A percentile compares a stretch with the other conserved stretches of the same genome.
Evolutionary conservation across 306 rosid species (phyloP).

Genomic region (Vigna mungo): DNA sequence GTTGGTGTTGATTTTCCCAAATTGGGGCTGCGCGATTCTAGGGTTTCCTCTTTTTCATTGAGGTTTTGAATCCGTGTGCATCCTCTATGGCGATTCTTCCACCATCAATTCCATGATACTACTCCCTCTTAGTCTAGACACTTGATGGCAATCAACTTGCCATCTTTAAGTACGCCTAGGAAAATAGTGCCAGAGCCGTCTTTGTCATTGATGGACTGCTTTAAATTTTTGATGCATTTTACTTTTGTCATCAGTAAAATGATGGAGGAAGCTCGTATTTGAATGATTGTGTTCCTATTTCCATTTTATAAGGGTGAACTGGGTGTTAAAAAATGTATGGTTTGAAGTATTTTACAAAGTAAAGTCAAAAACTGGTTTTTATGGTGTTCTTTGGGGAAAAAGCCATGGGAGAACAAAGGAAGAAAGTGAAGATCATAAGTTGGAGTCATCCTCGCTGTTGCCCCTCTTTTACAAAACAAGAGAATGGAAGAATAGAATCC

Average conservation of each 20-base stretch:
- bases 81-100: too few relatives aligned
- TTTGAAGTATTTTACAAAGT: too few relatives aligned
- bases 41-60: too few relatives aligned
- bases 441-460: conserved; percentile 1
- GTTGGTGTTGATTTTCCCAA: too few relatives aligned
- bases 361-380: conserved; percentile 26
- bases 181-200: conserved; percentile 97
- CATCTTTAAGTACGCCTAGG: conserved; percentile 70
- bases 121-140: conserved; percentile 53
- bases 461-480: conserved; percentile 38
- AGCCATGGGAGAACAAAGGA: conserved; percentile 20
- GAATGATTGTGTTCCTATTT: too few relatives aligned
- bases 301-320: too few relatives aligned
- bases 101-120: too few relatives aligned
- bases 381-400: conserved; percentile 52
- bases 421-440: background rate
- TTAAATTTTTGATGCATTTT: conserved; percentile 60
- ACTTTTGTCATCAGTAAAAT: too few relatives aligned
- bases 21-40: too few relatives aligned
- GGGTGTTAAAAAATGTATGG: too few relatives aligned
- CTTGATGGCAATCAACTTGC: conserved; percentile 81
- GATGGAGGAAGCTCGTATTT: too few relatives aligned
- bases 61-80: too few relatives aligned
- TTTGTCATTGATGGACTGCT: conserved; percentile 72
- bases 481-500: background rate